A percentile compares a stretch with the other conserved stretches of the same genome.
phyloP scores from a whole-genome alignment of 2,329 filamentous ascomycete species.

The Apiospora pterosperma region DNA sequence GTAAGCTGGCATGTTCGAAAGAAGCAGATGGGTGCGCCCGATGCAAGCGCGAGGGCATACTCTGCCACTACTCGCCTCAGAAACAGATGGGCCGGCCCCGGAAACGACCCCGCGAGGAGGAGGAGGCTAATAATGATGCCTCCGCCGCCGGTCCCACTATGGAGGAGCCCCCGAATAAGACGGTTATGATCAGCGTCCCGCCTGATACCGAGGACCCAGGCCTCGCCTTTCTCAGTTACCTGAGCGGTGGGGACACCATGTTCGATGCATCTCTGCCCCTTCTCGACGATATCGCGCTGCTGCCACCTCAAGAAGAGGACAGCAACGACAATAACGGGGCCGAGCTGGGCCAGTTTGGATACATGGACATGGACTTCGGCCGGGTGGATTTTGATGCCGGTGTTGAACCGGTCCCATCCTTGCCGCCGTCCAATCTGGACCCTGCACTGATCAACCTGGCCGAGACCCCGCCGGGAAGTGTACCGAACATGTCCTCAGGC shows the following conservation, averaged over 20 bases:
- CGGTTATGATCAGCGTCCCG: constrained; percentile 20
- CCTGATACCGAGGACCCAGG: constrained; percentile 23
- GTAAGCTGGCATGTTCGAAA: constrained; percentile 65
- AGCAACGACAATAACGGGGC: neutral
- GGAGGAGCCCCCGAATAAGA: constrained; percentile 17
- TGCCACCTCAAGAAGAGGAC: neutral
- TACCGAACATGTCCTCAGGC: constrained; percentile 22
- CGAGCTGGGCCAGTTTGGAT: constrained; percentile 15
- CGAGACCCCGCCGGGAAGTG: constrained; percentile 12
- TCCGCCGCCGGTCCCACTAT: neutral
- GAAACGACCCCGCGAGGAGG: constrained; percentile 44
- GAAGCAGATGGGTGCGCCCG: constrained; percentile 56
- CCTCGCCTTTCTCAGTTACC: constrained; percentile 22
- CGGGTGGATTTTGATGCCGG: constrained; percentile 23
- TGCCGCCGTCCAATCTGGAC: constrained; percentile 21
- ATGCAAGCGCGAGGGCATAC: constrained; percentile 53
- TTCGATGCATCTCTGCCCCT: constrained; percentile 8
- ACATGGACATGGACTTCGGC: constrained; percentile 18
- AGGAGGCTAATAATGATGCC: neutral
- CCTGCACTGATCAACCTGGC: constrained; percentile 21
- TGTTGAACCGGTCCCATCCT: constrained; percentile 14
- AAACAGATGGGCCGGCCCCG: constrained; percentile 65
- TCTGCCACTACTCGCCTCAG: constrained; percentile 60
- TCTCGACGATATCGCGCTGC: constrained; percentile 3
- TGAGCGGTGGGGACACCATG: constrained; percentile 17